Base-by-base conservation (phyloP, 352 stramenopile species). In the Phytophthora vignae region DNA sequence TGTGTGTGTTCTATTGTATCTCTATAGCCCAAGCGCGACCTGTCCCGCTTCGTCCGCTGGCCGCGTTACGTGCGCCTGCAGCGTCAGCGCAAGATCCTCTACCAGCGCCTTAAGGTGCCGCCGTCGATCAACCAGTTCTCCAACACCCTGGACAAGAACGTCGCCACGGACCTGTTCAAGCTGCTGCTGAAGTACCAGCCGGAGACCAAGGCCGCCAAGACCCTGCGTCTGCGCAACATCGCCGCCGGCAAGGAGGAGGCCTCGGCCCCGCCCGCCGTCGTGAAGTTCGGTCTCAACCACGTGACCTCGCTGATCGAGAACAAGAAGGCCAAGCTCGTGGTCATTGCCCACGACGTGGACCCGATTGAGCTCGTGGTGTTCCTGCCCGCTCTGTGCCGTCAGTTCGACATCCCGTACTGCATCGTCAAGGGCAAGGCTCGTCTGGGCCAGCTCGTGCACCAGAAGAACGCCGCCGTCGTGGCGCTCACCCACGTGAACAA, bases 241-340 rank as follows among this genome's bases (percentile, higher is more conserved):
- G 98, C 97, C 53, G 96, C 96, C 59, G 97, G 97, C 64, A 97
- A 97, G 76, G 94, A 98, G 67, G 90, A 96, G 71, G 85, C 90
- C 31, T 88, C 84, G 75, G 90, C 88, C 38, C 95, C 96, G 52
- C 84, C 96, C 42, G 86, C 95, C 63, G 90, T 99, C 21, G 79
- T 99, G 77, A 99, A 99, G 91, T 99, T 98, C 79, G 98, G 98
- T 79, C 87, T 99, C 11, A 99, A 99, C 90, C 97, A 99, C 86
- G 96, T 99, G 62, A 99, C 98, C 38, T 98, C 93, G 67, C 83
- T 99, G 50, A 94, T 99, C 64, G 98, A 99, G 88, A 96, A 99
- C 78, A 99, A 99, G 94, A 99, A 99, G 94, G 98, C 98, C 44
- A 97, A 99, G 83, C 81, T 99, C 49, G 98, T 99, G n/a, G 80